These are phyloP conservation scores for Holtermanniella nyarrowii DNA, from an alignment of 768 basidiomycete genomes.

Conservation along the genomic window DNA sequence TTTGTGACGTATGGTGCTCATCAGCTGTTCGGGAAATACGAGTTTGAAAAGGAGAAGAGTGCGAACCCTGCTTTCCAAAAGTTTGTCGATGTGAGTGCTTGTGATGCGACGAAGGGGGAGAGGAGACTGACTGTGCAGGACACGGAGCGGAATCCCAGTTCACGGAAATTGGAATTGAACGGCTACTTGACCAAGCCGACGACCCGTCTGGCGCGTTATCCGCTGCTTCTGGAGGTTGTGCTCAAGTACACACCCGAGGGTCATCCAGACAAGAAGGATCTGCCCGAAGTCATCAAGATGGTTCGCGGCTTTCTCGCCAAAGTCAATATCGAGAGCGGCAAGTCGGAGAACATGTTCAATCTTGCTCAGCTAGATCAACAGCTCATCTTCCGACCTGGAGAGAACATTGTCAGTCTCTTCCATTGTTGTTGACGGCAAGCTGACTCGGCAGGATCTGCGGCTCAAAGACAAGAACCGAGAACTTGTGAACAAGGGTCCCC, in stretches of 20 bases:
- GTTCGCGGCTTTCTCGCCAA: constrained; percentile 72
- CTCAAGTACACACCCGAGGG: constrained; percentile 85
- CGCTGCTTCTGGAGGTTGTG: constrained; percentile 81
- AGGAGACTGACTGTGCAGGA: constrained; percentile 45
- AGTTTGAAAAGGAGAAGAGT: constrained; percentile 97
- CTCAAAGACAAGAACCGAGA: constrained; percentile 79
- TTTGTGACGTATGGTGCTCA: constrained; percentile 94
- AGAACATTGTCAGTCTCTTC: constrained; percentile 78
- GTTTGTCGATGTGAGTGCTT: constrained; percentile 75
- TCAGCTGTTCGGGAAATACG: constrained; percentile 95
- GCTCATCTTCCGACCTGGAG: constrained; percentile 76
- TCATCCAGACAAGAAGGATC: constrained; percentile 65
- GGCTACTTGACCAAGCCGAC: constrained; percentile 98
- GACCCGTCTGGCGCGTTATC: constrained; percentile 92
- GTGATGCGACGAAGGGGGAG: not conserved
- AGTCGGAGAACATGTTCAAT: constrained; percentile 92
- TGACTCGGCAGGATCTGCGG: constrained; percentile 58
- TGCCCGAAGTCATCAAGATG: constrained; percentile 66
- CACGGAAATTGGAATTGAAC: constrained; percentile 90
- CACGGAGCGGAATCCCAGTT: constrained; percentile 86
- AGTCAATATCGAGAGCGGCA: constrained; percentile 89
- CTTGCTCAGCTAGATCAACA: constrained; percentile 86
- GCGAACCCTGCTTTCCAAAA: constrained; percentile 82
- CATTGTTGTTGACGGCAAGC: not conserved
- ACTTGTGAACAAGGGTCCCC: constrained; percentile 76